Evolutionary conservation across 768 basidiomycete species (phyloP).

Genomic region (Kwoniella mangroviensis): DNA sequence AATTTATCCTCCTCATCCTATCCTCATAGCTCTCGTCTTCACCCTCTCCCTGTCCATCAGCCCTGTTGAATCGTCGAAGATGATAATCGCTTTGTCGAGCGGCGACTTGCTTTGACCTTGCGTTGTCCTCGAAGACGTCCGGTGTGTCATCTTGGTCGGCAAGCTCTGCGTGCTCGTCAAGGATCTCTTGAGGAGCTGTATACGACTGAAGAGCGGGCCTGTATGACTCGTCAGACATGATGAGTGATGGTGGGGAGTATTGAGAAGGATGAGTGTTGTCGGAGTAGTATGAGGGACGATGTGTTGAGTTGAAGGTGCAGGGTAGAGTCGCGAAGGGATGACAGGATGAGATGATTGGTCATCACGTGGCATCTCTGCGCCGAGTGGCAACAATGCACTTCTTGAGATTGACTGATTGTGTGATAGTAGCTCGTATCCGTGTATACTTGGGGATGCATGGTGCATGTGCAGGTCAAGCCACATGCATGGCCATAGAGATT

Average conservation of each 20-base stretch:
- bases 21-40: slow-evolving; percentile 90
- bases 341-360: not conserved
- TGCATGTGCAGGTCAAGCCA: no score
- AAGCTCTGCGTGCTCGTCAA: slow-evolving; percentile 90
- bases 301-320: not conserved
- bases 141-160: slow-evolving; percentile 86
- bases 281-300: not conserved
- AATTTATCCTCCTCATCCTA: slow-evolving; percentile 84
- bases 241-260: not conserved
- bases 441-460: no score
- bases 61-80: slow-evolving; percentile 82
- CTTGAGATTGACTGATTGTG: not conserved
- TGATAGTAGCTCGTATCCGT: no score
- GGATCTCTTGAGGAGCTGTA: slow-evolving; percentile 88
- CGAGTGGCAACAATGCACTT: not conserved
- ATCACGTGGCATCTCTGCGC: slow-evolving; percentile 1
- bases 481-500: no score
- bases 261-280: not conserved
- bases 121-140: slow-evolving; percentile 73
- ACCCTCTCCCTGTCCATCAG: slow-evolving; percentile 66
- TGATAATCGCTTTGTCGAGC: slow-evolving; percentile 94
- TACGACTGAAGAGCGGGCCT: slow-evolving; percentile 71
- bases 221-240: slow-evolving; percentile 37
- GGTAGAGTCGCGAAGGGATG: not conserved
- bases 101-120: slow-evolving; percentile 90